Evolutionary conservation across 305 asterid genomes (phyloP), one percentile per base, ranked within the genome.

Genomic region (Andrographis paniculata): DNA sequence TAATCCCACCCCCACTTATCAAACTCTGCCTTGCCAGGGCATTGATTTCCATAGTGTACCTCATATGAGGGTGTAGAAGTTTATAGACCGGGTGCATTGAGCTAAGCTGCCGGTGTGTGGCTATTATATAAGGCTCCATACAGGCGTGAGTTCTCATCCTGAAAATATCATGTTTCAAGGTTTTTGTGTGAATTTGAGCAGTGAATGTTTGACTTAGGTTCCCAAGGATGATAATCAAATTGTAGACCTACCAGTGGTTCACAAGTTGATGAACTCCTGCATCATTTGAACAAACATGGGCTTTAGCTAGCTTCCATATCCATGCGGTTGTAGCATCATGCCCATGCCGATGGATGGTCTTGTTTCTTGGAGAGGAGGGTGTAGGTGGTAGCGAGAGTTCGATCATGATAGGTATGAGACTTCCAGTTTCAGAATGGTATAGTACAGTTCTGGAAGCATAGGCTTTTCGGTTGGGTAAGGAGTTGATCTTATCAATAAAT

Each of bases 391-490:
- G 77, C 17, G 77, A 68, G 19, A 82, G 65, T 77, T 88, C 97
- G 28, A 88, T 84, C 8, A 76, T 87, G 15, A 88, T 5, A 5
- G 95, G 82, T 75, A 59, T 69, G 59, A 87, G 54, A 0, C 76
- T 67, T 42, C 71, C 66, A 2, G 30, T 5, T 12, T 73, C 67
- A 17, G 52, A 60, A 58, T 81, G 57, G 73, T 61, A 75, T 56
- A 88, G 79, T 14, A 88, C 4, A 1, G 88, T 68, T 66, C 97
- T 73, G n/a, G 97, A 88, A 35, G 82, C 97, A 36, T 88, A 84
- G 0, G 81, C 45, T 20, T 77, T 76, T 9, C 73, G 75, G 24
- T 80, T 84, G 23, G 70, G 8, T 1, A 63, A 55, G 56, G 52
- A 50, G 50, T 88, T 73, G 27, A 88, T 88, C 69, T 67, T 77